Evolutionary conservation across 768 basidiomycete genomes (phyloP), one percentile per base, ranked within the genome.

Genomic region (Kockovaella imperatae): DNA sequence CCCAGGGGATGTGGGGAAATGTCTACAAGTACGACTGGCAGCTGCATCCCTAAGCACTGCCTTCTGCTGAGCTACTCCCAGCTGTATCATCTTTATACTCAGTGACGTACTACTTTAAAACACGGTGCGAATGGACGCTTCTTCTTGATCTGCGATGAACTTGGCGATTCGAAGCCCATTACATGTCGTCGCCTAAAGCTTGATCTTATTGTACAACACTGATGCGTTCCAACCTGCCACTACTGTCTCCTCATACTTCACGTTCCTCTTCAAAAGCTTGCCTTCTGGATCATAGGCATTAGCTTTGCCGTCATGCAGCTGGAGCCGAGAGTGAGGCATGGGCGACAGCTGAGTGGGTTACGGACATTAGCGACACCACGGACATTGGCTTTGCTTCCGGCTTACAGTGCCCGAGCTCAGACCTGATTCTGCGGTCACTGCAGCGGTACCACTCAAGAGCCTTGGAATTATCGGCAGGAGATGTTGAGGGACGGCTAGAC

Each of bases 401-500:
- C 54, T 54, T 20, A 61, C 62, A 5, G 66, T 71, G 8, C 70
- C 70, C 14, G 67, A 67, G 26, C 59, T 60, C 4, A 67, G 26
- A 7, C 31, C 34, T 2, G 57, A 53, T 32, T 67, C 69, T 25
- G 49, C 45, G 31, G 30, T 28, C 20, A 35, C 44, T 29, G 50
- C 18, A 11, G 24, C 4, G 49, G 42, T 24, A 5, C 3, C 3
- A 34, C 42, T 32, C 31, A 28, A 28, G 47, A 36, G 7, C 42
- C 55, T 18, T 44, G 56, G 8, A 43, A 57, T 47, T 42, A 74
- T 56, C 1, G 70, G 62, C 7, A 68, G 65, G 11, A 75, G 60
- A 47, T 75, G 72, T 48, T 74, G 73, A 1, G 74, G 74, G 10
- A 72, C 61, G 5, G 73, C 64, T 7, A 72, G 56, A 47, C 72